Base-by-base conservation (phyloP, 176 grass and related monocot genomes). In the Rhynchospora pubera region DNA sequence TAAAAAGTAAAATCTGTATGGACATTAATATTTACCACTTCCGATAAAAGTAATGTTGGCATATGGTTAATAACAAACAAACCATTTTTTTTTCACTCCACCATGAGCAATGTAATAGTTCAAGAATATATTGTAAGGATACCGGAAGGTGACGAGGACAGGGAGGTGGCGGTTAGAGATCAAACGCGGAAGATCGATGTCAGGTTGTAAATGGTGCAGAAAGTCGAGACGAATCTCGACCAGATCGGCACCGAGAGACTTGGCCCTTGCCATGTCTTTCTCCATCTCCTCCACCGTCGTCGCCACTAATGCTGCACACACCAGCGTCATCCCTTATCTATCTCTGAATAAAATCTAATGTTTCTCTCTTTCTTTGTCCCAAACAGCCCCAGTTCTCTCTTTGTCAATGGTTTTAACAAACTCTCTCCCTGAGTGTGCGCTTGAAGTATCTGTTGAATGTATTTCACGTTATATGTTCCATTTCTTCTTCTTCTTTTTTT, bases 161-260 rank as follows among this genome's bases (percentile, higher is more conserved):
- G 96, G 90, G 32, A 98, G 84, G 8, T 89, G 69, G 45, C 96
- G 87, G 79, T 78, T 59, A 9, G 85, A 82, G 84, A 98, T 85
- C 60, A 98, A 84, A 44, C 50, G 76, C 8, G 81, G 85, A 34
- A 98, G 90, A 79, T 98, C 85, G 39, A 85, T 86, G 23, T 74
- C 69, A 58, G 92, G 88, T 47, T 84, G 84, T 79, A 94, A 94
- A 67, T 73, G 67, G 53, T 83, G 68, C 57, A 98, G 88, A 83
- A 91, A 89, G 79, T 98, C 96, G 18, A 98, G 76, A 46, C 96
- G 92, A 68, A 98, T 91, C 92, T 98, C 92, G 58, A 98, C 96
- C 55, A 94, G 72, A 83, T 98, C 96, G 44, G 79, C 90, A 26
- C 89, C 90, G 7, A 71, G 18, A 82, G 85, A 80, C 63, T 87